Conservation (phyloP, 192 early-diverging fungal genomes). For the Podila minutissima region DNA sequence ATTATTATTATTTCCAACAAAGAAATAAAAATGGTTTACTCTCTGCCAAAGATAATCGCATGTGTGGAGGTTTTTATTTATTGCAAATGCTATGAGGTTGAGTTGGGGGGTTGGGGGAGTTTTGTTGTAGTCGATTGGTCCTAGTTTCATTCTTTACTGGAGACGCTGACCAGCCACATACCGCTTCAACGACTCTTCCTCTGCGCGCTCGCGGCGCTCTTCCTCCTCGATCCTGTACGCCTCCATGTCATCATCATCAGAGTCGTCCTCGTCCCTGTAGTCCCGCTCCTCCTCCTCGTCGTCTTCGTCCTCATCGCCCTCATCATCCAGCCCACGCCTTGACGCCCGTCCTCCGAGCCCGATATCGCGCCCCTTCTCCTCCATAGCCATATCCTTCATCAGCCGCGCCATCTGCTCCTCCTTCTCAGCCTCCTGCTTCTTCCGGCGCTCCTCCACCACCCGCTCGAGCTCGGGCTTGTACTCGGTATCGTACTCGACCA, state of each 20-base stretch:
- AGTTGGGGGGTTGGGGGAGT: no score
- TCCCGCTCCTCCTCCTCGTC: conserved; percentile 50
- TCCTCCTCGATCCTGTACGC: conserved; percentile 49
- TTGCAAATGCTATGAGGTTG: no score
- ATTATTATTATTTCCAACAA: no score
- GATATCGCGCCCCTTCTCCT: conserved; percentile 56
- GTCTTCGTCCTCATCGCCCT: conserved; percentile 37
- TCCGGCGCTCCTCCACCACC: conserved; percentile 70
- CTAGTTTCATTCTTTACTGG: no score
- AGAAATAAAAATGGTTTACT: background rate
- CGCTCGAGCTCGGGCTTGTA: conserved; percentile 88
- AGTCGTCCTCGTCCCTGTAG: conserved; percentile 40
- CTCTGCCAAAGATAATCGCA: no score
- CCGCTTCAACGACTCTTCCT: conserved; percentile 46
- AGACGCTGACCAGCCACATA: conserved; percentile 32
- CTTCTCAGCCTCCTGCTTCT: conserved; percentile 69
- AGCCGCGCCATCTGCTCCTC: conserved; percentile 79
- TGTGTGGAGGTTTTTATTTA: no score
- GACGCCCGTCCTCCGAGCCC: conserved; percentile 23
- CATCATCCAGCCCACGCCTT: conserved; percentile 5
- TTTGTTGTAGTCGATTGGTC: background rate
- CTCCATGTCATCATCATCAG: conserved; percentile 29
- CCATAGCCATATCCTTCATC: conserved; percentile 90
- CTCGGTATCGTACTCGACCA: conserved; percentile 86
- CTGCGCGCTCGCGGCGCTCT: conserved; percentile 14